phyloP scores from a whole-genome alignment of 148 eudicot species.

The Heliamphora exappendiculata region DNA sequence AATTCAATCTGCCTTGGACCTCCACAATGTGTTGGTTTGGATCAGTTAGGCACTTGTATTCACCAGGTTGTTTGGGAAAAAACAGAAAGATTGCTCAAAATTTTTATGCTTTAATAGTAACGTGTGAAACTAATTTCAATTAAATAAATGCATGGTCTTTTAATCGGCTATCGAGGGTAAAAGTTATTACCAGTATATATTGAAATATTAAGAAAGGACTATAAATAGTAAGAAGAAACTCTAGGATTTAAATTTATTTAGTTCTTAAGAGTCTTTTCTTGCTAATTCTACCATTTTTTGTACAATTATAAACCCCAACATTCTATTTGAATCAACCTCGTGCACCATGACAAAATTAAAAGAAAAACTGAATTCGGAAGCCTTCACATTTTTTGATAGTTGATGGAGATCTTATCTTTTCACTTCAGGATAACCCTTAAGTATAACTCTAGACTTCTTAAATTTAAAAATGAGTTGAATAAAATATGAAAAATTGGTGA shows the following conservation, averaged over 20 bases:
- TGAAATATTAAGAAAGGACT: too few species aligned
- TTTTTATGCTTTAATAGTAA: background rate
- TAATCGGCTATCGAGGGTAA: too few species aligned
- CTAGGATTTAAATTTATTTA: background rate
- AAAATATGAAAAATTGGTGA: too few species aligned
- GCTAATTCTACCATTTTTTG: background rate
- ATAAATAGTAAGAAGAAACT: too few species aligned
- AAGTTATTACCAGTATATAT: too few species aligned
- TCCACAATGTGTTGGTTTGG: background rate
- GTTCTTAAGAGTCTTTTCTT: background rate
- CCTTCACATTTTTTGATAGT: background rate
- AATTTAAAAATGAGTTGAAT: too few species aligned
- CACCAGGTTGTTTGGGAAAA: background rate
- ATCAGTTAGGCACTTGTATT: constrained; percentile 4
- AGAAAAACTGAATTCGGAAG: too few species aligned
- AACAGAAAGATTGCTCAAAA: background rate
- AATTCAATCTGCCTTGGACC: background rate
- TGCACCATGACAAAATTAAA: too few species aligned
- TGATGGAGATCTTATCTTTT: background rate
- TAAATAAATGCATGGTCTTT: background rate
- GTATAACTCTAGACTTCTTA: too few species aligned
- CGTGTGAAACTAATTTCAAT: background rate
- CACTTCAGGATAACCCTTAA: background rate
- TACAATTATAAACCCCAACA: background rate
- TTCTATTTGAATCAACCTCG: too few species aligned